phyloP scores from a whole-genome alignment of 2,329 filamentous ascomycete species.

The Penicillium sp. region DNA sequence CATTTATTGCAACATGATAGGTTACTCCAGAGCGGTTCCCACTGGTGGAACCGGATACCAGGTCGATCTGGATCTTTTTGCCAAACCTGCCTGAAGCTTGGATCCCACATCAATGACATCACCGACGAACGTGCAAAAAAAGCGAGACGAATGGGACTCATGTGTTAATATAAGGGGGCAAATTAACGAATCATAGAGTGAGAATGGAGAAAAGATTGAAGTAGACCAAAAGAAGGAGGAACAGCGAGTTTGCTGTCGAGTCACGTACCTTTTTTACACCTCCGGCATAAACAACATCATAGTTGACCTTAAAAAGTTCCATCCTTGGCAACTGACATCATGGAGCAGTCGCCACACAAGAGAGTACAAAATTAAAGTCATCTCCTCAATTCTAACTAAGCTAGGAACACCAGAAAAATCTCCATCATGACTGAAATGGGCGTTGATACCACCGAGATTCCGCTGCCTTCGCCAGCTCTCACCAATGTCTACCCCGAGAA shows the following conservation, averaged over 20 bases:
- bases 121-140: background rate
- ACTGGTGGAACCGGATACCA: slow-evolving; percentile 1
- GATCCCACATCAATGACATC: background rate
- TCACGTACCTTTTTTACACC: background rate
- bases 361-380: background rate
- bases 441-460: background rate
- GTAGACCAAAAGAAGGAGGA: background rate
- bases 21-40: background rate
- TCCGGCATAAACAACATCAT: background rate
- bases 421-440: slow-evolving; percentile 18
- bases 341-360: background rate
- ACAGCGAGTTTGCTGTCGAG: background rate
- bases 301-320: background rate
- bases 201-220: background rate
- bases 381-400: background rate
- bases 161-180: background rate
- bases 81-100: background rate
- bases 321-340: background rate
- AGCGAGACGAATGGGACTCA: background rate
- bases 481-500: slow-evolving; percentile 19
- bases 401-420: background rate
- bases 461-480: slow-evolving; percentile 19
- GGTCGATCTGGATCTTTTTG: background rate
- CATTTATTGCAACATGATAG: background rate
- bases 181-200: background rate